Evolutionary conservation across 306 rosid genomes (phyloP).

Genomic region (Elaeagnus macrophylla): DNA sequence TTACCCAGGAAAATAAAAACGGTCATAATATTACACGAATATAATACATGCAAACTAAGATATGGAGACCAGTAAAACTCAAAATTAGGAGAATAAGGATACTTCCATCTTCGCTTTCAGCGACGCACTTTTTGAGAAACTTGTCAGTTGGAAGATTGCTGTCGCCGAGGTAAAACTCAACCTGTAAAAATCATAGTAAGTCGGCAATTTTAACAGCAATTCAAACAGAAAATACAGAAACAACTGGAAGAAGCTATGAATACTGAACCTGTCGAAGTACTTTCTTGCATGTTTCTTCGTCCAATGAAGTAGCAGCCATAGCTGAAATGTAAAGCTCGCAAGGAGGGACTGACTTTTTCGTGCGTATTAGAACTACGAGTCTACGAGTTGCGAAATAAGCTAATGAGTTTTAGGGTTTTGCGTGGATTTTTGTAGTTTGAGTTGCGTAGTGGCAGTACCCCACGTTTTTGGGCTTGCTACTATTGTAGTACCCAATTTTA

Average conservation of each 20-base stretch:
- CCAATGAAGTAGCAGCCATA: conserved; percentile 57
- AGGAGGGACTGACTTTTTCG: neutral
- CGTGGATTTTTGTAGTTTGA: neutral
- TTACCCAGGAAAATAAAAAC: neutral
- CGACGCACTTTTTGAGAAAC: conserved; percentile 48
- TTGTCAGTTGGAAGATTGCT: conserved; percentile 78
- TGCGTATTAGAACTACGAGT: neutral
- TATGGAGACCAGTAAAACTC: neutral
- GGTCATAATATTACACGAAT: neutral
- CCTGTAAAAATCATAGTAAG: conserved; percentile 27
- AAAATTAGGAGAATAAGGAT: conserved; percentile 38
- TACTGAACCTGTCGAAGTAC: conserved; percentile 62
- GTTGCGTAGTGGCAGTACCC: neutral
- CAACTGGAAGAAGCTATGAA: neutral
- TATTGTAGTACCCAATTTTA: too few species aligned
- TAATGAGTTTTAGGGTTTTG: neutral
- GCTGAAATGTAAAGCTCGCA: neutral
- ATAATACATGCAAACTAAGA: neutral
- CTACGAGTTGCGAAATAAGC: neutral
- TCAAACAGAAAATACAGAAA: neutral
- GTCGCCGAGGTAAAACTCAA: conserved; percentile 87
- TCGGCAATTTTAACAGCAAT: neutral
- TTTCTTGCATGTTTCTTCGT: conserved; percentile 65
- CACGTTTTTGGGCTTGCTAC: too few species aligned
- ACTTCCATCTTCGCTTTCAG: conserved; percentile 70